Base-by-base conservation (phyloP, 2,329 filamentous ascomycete species). In the Aotearoamyces nothofagi region DNA sequence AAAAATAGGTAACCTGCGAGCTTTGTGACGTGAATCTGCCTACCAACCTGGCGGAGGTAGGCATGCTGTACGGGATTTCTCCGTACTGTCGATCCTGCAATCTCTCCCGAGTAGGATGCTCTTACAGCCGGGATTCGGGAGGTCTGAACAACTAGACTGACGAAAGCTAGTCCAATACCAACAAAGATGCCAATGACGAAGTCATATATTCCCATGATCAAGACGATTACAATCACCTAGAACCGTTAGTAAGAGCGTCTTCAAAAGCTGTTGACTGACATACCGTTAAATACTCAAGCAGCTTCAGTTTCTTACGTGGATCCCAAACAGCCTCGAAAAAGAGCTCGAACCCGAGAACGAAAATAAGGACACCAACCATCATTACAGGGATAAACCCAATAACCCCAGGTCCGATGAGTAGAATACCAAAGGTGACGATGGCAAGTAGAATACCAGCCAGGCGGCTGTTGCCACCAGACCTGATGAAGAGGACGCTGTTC, bases 1-100 rank as follows among this genome's bases (percentile, higher is more conserved):
- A 98, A 98, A 61, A 98, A 98, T n/a, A 98, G 68, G 46, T 87
- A 96, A 0, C 90, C 87, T 0, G 80, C 78, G 10, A 98, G 66
- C 52, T 96, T 96, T 45, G 92, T 78, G 27, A 96, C 75, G 33
- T 81, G 78, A 17, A 92, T 90, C 49, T 98, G 90, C 17, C 71
- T 68, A 3, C 87, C 86, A 10, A 90, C 86, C 39, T 87, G 69
- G 35, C 76, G 75, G 4, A 98, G 60, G 46, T 90, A 98, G 34
- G 79, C 73, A 35, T 86, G 77, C 43, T 98, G 90, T 3, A 84
- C 75, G 1, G 82, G 81, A 40, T 93, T 92, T 30, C 90, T 74
- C 30, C 90, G 70, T 15, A 98, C 90, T 0, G 90, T 94, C 1
- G 90, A 96, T 17, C 82, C 78, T 4, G 90, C 83, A 33, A 90